Evolutionary conservation across 306 rosid species (phyloP).

Genomic region (Cucumis hystrix): DNA sequence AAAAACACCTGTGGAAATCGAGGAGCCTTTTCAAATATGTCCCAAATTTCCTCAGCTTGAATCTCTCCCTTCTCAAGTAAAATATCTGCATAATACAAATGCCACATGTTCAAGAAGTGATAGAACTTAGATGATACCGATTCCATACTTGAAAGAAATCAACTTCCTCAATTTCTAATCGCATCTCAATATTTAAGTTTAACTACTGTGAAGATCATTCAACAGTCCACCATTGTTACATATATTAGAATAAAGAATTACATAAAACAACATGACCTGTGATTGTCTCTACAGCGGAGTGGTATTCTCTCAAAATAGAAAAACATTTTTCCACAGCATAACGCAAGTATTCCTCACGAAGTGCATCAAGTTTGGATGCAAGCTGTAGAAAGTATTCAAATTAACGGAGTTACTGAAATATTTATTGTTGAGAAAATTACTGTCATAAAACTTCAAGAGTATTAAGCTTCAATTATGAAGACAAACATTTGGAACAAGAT

Average conservation of each 20-base stretch:
- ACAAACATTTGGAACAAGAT: constrained; percentile 89
- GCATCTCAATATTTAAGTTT: background rate
- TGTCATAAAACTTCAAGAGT: background rate
- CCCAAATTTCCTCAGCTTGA: constrained; percentile 74
- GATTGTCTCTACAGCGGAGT: constrained; percentile 80
- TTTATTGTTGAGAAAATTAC: background rate
- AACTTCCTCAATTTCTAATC: background rate
- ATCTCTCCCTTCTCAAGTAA: constrained; percentile 77
- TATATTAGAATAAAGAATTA: constrained; percentile 8
- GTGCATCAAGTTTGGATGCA: constrained; percentile 82
- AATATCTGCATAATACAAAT: constrained; percentile 41
- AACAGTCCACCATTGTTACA: constrained; percentile 5
- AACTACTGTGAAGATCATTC: background rate
- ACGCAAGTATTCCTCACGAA: constrained; percentile 91
- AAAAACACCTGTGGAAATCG: constrained; percentile 64
- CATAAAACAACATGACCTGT: constrained; percentile 45
- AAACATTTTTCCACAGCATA: constrained; percentile 68
- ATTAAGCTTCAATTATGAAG: background rate
- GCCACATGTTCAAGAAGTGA: background rate
- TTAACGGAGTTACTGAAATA: background rate
- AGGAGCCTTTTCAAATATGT: constrained; percentile 51
- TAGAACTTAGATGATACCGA: background rate
- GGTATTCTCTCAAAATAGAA: constrained; percentile 56
- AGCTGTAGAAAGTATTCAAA: constrained; percentile 41
- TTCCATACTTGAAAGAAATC: background rate